phyloP scores from a whole-genome alignment of 345 rosid genomes.

The Linum tenue region DNA sequence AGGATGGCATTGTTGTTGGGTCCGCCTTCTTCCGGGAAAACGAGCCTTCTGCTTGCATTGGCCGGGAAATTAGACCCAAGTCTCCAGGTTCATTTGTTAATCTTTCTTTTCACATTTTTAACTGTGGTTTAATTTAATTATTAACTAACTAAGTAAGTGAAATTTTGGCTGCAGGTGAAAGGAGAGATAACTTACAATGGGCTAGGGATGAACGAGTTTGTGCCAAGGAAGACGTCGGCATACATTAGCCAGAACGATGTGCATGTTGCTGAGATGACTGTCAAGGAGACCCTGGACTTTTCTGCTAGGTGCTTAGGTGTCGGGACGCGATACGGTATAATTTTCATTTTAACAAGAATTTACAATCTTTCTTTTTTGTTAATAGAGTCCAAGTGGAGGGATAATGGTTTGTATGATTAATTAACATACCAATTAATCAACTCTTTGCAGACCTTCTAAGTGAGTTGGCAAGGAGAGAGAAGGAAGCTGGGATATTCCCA shows the following conservation, averaged over 20 bases:
- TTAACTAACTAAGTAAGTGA: background rate
- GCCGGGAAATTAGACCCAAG: conserved; percentile 67
- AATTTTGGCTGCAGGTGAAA: conserved; percentile 31
- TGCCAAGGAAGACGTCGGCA: conserved; percentile 80
- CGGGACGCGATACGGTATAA: conserved; percentile 75
- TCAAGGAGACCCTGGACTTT: conserved; percentile 86
- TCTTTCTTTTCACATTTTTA: background rate
- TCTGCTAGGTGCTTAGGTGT: conserved; percentile 92
- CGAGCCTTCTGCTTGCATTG: conserved; percentile 65
- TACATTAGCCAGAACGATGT: conserved; percentile 91
- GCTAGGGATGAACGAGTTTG: conserved; percentile 49
- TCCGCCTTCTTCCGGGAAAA: conserved; percentile 91
- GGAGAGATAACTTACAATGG: conserved; percentile 77
- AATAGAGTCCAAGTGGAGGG: too few relatives aligned
- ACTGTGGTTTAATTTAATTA: background rate
- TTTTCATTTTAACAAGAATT: too few relatives aligned
- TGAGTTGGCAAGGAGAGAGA: conserved; percentile 77
- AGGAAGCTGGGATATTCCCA: conserved; percentile 62
- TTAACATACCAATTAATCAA: background rate
- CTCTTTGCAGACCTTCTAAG: conserved; percentile 41
- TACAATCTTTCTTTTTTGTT: too few relatives aligned
- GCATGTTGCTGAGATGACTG: conserved; percentile 82
- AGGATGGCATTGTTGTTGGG: conserved; percentile 78
- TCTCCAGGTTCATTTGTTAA: conserved; percentile 37
- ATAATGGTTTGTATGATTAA: too few relatives aligned